Evolutionary conservation across 345 rosid genomes (phyloP).

Genomic region (Bretschneidera sinensis): DNA sequence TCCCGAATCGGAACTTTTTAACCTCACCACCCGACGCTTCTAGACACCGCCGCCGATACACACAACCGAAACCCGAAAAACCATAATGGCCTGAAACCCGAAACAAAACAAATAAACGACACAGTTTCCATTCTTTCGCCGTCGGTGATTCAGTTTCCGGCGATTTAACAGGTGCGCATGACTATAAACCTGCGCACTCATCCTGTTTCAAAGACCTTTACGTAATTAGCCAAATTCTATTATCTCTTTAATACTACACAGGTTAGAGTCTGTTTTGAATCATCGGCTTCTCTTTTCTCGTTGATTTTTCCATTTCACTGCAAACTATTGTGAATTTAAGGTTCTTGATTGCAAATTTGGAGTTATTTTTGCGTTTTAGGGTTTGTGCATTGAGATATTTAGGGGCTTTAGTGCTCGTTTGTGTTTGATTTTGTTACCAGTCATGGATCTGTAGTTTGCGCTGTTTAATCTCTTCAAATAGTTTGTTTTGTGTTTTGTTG

Average conservation of each 20-base stretch:
- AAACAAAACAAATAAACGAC: conserved; percentile 15
- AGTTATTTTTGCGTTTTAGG: conserved; percentile 24
- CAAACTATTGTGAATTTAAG: conserved; percentile 23
- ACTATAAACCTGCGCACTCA: conserved; percentile 42
- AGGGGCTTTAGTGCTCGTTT: conserved; percentile 36
- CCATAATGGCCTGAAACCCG: conserved; percentile 12
- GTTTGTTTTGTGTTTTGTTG: conserved; percentile 13
- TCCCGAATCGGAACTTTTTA: conserved; percentile 26
- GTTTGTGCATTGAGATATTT: conserved; percentile 29
- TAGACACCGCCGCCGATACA: conserved; percentile 17
- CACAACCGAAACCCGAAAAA: conserved; percentile 9
- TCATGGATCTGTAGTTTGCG: conserved; percentile 53
- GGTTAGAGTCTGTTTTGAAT: conserved; percentile 23
- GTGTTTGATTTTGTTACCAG: conserved; percentile 20
- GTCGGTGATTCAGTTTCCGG: conserved; percentile 45
- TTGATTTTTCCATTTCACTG: conserved; percentile 18
- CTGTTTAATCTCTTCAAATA: conserved; percentile 20
- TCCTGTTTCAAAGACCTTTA: conserved; percentile 19
- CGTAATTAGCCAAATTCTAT: conserved; percentile 22
- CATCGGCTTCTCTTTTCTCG: conserved; percentile 20
- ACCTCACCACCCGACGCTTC: conserved; percentile 25
- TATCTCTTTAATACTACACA: conserved; percentile 18
- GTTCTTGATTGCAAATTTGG: conserved; percentile 23
- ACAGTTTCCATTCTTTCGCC: conserved; percentile 22
- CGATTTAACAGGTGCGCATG: conserved; percentile 44